phyloP scores from a whole-genome alignment of 768 basidiomycete genomes.

The Suillus subalutaceus region DNA sequence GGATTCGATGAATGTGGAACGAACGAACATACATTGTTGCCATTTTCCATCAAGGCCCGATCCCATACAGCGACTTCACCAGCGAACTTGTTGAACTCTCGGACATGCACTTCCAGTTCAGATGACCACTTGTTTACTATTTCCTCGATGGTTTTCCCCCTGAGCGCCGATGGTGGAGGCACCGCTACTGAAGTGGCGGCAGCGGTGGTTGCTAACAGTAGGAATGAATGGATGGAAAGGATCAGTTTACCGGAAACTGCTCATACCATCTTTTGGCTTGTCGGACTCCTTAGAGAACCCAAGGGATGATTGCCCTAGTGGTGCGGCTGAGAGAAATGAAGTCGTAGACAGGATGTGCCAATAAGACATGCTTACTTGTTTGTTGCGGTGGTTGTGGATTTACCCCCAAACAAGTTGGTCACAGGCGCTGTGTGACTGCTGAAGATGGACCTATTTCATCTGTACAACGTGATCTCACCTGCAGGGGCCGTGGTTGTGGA shows the following conservation, averaged over 20 bases:
- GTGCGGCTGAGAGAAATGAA: slow-evolving; percentile 12
- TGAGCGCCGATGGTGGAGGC: slow-evolving; percentile 80
- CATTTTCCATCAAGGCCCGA: slow-evolving; percentile 88
- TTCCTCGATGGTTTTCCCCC: slow-evolving; percentile 97
- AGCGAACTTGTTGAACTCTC: slow-evolving; percentile 85
- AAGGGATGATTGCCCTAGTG: slow-evolving; percentile 19
- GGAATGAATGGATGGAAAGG: slow-evolving; percentile 54
- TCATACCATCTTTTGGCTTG: slow-evolving; percentile 32
- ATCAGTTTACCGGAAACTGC: neutral
- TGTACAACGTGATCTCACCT: neutral
- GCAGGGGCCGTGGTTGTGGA: neutral
- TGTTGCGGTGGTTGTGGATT: slow-evolving; percentile 33
- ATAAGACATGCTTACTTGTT: slow-evolving; percentile 22
- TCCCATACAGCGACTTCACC: slow-evolving; percentile 96
- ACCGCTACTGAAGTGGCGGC: slow-evolving; percentile 63
- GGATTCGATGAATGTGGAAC: neutral
- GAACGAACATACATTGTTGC: slow-evolving; percentile 76
- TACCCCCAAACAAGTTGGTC: slow-evolving; percentile 40
- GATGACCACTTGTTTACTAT: slow-evolving; percentile 89
- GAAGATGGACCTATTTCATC: neutral
- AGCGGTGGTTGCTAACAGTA: slow-evolving; percentile 56
- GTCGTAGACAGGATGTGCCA: neutral
- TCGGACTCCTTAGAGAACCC: slow-evolving; percentile 26
- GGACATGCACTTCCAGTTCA: slow-evolving; percentile 82
- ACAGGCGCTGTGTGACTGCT: slow-evolving; percentile 2